Evolutionary conservation across 306 rosid genomes (phyloP), one percentile per base, ranked within the genome.

Genomic region (Bauhinia variegata): DNA sequence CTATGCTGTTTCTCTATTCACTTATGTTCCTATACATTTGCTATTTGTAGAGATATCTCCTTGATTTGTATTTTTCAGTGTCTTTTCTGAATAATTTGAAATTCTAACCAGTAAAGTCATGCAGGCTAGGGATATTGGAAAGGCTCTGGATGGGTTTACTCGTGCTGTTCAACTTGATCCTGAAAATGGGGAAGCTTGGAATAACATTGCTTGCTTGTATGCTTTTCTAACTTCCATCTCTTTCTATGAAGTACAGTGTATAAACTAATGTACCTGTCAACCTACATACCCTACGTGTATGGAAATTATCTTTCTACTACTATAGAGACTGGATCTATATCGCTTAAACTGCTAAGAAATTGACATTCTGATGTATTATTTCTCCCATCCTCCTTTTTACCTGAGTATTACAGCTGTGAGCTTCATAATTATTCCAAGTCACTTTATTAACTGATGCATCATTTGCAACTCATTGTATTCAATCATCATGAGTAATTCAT

Each of bases 121-220:
- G 23, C 93, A 93, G 97, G 97, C 96, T 17, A 87, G 85, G 72
- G 97, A 93, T 84, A 63, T 81, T 74, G 96, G 88, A 32, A 93
- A 89, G 83, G 98, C 98, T 66, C 67, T 93, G 69, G 98, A 93
- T 88, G 96, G 86, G 4, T 93, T 93, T 83, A 89, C 97, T 49
- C 96, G 95, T 30, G 88, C 98, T 34, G 95, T 93, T 83, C 96
- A 93, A 77, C 98, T 93, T 64, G 95, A 89, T 78, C 98, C 98
- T 48, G 97, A 89, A 37, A 93, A 93, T 37, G 98, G 98, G 80
- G 98, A 93, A 87, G 97, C 98, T 61, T 93, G 98, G 98, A 93
- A 93, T 79, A 93, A 93, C 72, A 85, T 93, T 67, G 98, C 98
- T 84, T 89, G 98, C 77, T 77, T 93, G 98, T 93, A 86, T 71